Base-by-base conservation (phyloP, 2,329 filamentous ascomycete genomes). In the Dactylellina haptotyla region DNA sequence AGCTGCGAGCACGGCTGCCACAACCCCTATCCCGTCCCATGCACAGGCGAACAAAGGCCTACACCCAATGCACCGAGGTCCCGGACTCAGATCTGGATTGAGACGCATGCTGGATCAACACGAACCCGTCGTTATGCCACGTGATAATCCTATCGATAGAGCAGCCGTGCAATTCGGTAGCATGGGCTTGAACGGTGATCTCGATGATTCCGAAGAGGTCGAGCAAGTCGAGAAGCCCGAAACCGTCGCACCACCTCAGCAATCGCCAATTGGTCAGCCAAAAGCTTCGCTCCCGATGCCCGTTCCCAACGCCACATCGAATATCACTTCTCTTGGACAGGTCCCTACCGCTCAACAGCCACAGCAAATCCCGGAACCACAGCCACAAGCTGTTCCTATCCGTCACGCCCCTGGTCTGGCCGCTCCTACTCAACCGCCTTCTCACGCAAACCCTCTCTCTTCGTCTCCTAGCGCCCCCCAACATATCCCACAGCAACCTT, bases 111-210 rank as follows among this genome's bases (percentile, higher is more conserved):
- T 96, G 79, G 93, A 98, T 78, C 95, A 99, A 80, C 93, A 97
- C 81, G 95, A 99, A 83, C 92, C 95, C 70, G 95, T 99, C 41
- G 93, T 97, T 76, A 97, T 99, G 94, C 95, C 95, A 48, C 93
- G 92, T 72, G 97, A 97, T 83, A 76, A 77, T 65, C 93, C 95
- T 77, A 90, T 99, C 26, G 94, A 98, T 80, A 89, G 93, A 78
- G 88, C 94, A 76, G 91, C 93, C 54, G 93, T 99, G 53, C 94
- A 98, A 80, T 99, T 99, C 80, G 95, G 95, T 75, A 96, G 93
- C 81, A 92, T 99, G 85, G 96, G 90, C 79, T 82, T 99, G 79
- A 93, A 91, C 79, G 93, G 89, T 59, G 87, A 87, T 73, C 79
- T 82, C 70, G 90, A 93, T 53, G 90, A 93, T 61, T 93, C 97